Percentiles rank a stretch among this genome's conserved stretches.
phyloP scores from a whole-genome alignment of 2,329 filamentous ascomycete genomes.

The Alternaria consortialis region DNA sequence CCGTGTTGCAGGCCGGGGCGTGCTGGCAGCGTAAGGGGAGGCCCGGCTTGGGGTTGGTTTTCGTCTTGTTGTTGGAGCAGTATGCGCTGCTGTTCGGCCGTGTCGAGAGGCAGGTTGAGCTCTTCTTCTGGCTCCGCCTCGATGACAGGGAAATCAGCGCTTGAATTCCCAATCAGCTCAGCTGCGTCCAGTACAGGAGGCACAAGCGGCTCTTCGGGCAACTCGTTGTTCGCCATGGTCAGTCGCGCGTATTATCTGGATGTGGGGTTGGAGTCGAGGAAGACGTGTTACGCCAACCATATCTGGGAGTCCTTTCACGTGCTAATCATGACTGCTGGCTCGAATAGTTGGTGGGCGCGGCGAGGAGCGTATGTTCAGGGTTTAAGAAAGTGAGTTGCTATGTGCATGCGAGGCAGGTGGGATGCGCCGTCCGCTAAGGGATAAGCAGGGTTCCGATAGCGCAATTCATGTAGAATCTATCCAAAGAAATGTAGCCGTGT shows the following conservation, averaged over 20 bases:
- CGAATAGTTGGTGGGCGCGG: background rate
- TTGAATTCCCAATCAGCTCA: conserved; percentile 46
- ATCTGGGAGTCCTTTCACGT: conserved; percentile 29
- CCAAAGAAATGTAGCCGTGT: background rate
- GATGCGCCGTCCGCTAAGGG: conserved; percentile 25
- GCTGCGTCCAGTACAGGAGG: conserved; percentile 50
- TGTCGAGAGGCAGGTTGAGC: conserved; percentile 48
- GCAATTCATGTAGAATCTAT: conserved; percentile 2
- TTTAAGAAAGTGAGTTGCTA: conserved; percentile 15
- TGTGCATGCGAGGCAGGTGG: conserved; percentile 23
- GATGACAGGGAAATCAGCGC: conserved; percentile 42
- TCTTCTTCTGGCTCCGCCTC: conserved; percentile 44
- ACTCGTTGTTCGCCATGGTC: conserved; percentile 39
- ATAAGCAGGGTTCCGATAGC: conserved; percentile 13
- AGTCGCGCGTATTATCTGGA: conserved; percentile 21
- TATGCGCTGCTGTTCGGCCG: conserved; percentile 47
- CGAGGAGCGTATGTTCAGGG: conserved; percentile 3
- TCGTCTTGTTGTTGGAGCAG: conserved; percentile 38
- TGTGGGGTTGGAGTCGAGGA: conserved; percentile 23
- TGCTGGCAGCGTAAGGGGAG: conserved; percentile 35
- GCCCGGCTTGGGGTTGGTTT: conserved; percentile 24
- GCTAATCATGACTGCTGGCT: conserved; percentile 25
- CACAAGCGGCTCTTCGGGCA: conserved; percentile 42
- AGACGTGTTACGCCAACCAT: conserved; percentile 36
- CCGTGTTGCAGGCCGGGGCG: conserved; percentile 55